phyloP scores from a whole-genome alignment of 495 filamentous ascomycete species.

The Viridothelium virens region DNA sequence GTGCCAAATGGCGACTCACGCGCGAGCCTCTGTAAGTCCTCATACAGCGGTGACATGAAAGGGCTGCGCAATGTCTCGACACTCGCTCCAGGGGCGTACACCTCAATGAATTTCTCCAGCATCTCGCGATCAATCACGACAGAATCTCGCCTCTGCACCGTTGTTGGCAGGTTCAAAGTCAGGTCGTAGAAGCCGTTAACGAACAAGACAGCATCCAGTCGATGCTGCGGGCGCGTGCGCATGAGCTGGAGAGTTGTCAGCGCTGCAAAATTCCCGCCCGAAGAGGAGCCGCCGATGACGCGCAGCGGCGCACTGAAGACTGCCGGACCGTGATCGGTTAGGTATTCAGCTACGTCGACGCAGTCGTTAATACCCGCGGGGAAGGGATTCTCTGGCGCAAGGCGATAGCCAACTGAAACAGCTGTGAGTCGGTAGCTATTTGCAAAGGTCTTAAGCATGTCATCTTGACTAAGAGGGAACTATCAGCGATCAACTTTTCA shows the following conservation, averaged over 20 bases:
- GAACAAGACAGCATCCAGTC: not conserved
- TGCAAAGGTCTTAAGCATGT: not conserved
- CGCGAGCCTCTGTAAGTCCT: not conserved
- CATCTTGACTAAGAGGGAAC: not conserved
- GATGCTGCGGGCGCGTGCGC: not conserved
- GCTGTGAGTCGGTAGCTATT: not conserved
- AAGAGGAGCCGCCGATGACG: conserved; percentile 17
- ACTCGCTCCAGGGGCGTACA: not conserved
- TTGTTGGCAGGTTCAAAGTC: not conserved
- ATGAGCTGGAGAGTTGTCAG: not conserved
- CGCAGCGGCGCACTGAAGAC: conserved; percentile 7
- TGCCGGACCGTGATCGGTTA: not conserved
- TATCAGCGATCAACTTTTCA: not conserved
- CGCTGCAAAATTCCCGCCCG: conserved; percentile 17
- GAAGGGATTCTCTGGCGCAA: conserved; percentile 18
- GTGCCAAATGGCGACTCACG: not conserved
- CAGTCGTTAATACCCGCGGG: conserved; percentile 17
- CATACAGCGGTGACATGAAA: not conserved
- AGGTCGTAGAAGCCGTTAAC: not conserved
- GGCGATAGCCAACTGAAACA: conserved; percentile 13
- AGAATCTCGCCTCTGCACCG: not conserved
- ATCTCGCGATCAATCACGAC: not conserved
- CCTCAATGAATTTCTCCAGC: not conserved
- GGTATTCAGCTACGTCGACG: conserved; percentile 15
- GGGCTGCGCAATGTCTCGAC: not conserved